A percentile compares a stretch with the other conserved stretches of the same genome.
phyloP scores from a whole-genome alignment of 2,329 filamentous ascomycete species.

The Curvularia sp. region DNA sequence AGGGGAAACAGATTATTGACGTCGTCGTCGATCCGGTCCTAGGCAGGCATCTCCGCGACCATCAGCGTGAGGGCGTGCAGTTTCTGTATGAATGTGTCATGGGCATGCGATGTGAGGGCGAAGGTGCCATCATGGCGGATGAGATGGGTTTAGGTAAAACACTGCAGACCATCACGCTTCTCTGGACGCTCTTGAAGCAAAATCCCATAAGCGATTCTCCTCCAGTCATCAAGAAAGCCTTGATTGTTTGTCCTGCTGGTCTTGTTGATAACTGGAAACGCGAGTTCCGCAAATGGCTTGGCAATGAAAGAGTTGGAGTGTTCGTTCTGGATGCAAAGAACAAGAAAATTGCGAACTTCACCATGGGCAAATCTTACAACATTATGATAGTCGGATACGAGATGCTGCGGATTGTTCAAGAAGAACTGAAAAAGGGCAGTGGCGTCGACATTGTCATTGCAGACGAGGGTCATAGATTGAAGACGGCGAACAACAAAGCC shows the following conservation, averaged over 20 bases:
- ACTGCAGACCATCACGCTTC: constrained; percentile 71
- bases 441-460: constrained; percentile 73
- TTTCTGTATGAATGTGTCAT: constrained; percentile 80
- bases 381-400: constrained; percentile 79
- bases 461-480: constrained; percentile 73
- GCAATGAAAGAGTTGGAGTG: constrained; percentile 72
- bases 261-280: constrained; percentile 76
- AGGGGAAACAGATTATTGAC: constrained; percentile 71
- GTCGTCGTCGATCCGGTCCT: constrained; percentile 75
- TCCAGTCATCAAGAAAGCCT: constrained; percentile 71
- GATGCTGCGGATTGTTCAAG: constrained; percentile 69
- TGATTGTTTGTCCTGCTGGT: constrained; percentile 76
- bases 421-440: constrained; percentile 67
- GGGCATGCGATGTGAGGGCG: constrained; percentile 71
- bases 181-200: constrained; percentile 77
- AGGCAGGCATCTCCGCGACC: constrained; percentile 66
- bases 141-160: constrained; percentile 81
- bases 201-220: constrained; percentile 67
- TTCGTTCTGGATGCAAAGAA: constrained; percentile 67
- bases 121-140: constrained; percentile 74
- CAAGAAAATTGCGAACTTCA: constrained; percentile 71
- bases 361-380: constrained; percentile 70
- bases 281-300: constrained; percentile 77
- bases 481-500: constrained; percentile 73
- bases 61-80: constrained; percentile 72